Evolutionary conservation across 768 basidiomycete genomes (phyloP).

Genomic region (Phaeotremella fagi): DNA sequence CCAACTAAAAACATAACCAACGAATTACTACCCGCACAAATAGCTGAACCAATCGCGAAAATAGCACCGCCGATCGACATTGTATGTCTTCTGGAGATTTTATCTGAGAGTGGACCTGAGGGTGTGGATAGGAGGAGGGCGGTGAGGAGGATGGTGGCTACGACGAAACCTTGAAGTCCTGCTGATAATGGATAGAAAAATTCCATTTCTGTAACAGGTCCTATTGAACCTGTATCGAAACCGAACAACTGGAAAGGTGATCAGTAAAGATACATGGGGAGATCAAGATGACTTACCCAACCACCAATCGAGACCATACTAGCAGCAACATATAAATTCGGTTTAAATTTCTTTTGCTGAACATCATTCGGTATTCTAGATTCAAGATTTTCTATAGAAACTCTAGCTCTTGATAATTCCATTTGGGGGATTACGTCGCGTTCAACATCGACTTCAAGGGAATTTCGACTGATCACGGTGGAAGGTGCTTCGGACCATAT

Average conservation of each 20-base stretch:
- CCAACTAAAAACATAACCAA: constrained; percentile 11
- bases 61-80: constrained; percentile 5
- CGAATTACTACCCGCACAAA: constrained; percentile 1
- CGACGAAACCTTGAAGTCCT: constrained; percentile 6
- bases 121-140: constrained; percentile 4
- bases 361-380: too few species aligned
- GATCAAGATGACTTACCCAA: not conserved
- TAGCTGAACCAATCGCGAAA: constrained; percentile 6
- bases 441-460: too few species aligned
- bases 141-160: constrained; percentile 14
- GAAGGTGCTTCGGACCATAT: too few species aligned
- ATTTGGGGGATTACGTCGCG: too few species aligned
- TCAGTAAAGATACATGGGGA: not conserved
- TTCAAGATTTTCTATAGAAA: too few species aligned
- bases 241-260: constrained; percentile 7
- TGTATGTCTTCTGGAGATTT: constrained; percentile 2
- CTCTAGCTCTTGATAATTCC: too few species aligned
- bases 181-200: constrained; percentile 10
- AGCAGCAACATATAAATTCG: not conserved
- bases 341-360: not conserved
- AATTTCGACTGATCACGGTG: too few species aligned
- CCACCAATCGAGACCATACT: not conserved
- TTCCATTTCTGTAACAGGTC: constrained; percentile 16
- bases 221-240: constrained; percentile 17
- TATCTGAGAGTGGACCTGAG: constrained; percentile 10